Percentiles rank a stretch among this genome's conserved stretches.
phyloP scores from a whole-genome alignment of 352 stramenopile genomes.

The Globisporangium emineosum region DNA sequence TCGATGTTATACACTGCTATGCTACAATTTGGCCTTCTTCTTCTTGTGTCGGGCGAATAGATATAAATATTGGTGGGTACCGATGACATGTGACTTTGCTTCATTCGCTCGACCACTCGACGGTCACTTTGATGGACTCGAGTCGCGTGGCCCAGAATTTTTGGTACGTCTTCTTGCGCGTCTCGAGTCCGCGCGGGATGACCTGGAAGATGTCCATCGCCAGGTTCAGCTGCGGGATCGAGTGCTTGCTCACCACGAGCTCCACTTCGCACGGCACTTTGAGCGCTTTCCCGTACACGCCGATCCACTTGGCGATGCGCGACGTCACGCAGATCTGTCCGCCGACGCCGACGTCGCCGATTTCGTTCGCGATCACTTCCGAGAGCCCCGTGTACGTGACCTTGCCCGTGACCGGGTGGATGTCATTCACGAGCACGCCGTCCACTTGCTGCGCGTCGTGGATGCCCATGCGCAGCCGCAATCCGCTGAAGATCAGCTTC shows the following conservation, averaged over 20 bases:
- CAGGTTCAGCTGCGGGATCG: constrained; percentile 35
- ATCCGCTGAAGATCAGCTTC: constrained; percentile 43
- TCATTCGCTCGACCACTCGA: not conserved
- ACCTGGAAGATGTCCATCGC: constrained; percentile 39
- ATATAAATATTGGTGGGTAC: constrained; percentile 10
- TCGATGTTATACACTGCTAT: not conserved
- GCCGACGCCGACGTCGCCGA: constrained; percentile 41
- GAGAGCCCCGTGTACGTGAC: constrained; percentile 54
- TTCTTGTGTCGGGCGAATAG: not conserved
- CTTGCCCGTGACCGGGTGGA: constrained; percentile 47
- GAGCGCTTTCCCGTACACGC: constrained; percentile 23
- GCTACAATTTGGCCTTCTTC: not conserved
- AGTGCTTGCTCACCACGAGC: constrained; percentile 24
- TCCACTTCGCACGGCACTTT: constrained; percentile 26
- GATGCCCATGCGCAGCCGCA: constrained; percentile 58
- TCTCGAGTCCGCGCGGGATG: constrained; percentile 30
- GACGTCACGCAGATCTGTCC: constrained; percentile 51
- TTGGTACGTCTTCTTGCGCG: constrained; percentile 33
- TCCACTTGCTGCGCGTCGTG: constrained; percentile 45
- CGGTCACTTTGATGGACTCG: constrained; percentile 20
- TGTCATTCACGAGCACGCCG: constrained; percentile 42
- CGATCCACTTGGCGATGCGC: constrained; percentile 40
- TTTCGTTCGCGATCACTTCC: constrained; percentile 54
- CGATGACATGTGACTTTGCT: no score
- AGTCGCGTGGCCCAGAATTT: constrained; percentile 17